A percentile compares a stretch with the other conserved stretches of the same genome.
These are phyloP conservation scores for Xylaria telfairii DNA, from an alignment of 495 filamentous ascomycete species.

Conservation along the genomic window DNA sequence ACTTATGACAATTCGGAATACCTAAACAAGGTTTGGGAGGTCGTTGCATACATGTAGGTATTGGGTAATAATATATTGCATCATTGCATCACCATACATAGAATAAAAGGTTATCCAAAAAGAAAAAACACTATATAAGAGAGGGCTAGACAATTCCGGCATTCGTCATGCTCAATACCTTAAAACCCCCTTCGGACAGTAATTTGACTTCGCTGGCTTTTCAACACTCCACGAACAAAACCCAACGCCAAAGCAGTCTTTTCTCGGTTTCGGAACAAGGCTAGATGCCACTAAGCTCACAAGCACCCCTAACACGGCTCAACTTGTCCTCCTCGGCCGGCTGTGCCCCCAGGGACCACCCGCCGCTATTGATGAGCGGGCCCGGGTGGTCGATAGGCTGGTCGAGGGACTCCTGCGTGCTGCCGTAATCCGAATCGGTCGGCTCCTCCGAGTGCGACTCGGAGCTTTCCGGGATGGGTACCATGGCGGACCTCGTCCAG, in stretches of 20 bases:
- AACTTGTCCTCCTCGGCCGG: neutral
- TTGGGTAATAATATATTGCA: neutral
- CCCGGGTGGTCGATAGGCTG: constrained; percentile 42
- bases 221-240: neutral
- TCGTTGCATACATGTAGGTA: too few relatives aligned
- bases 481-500: constrained; percentile 67
- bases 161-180: too few relatives aligned
- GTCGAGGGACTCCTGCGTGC: constrained; percentile 46
- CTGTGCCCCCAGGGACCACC: constrained; percentile 14
- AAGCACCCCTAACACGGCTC: constrained; percentile 27
- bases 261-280: neutral
- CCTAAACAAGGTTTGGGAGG: neutral
- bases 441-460: constrained; percentile 55
- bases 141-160: neutral
- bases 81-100: neutral
- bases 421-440: constrained; percentile 43
- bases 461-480: constrained; percentile 65
- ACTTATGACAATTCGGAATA: neutral
- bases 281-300: constrained; percentile 34
- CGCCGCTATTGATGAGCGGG: constrained; percentile 35
- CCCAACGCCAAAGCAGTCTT: neutral
- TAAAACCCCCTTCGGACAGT: too few relatives aligned
- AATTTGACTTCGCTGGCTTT: neutral
- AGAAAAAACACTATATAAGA: neutral
- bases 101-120: constrained; percentile 2